Percentiles rank a stretch among this genome's conserved stretches.
These are phyloP conservation scores for Hymenoscyphus scutula DNA, from an alignment of 2,329 filamentous ascomycete genomes.

Conservation along the genomic window DNA sequence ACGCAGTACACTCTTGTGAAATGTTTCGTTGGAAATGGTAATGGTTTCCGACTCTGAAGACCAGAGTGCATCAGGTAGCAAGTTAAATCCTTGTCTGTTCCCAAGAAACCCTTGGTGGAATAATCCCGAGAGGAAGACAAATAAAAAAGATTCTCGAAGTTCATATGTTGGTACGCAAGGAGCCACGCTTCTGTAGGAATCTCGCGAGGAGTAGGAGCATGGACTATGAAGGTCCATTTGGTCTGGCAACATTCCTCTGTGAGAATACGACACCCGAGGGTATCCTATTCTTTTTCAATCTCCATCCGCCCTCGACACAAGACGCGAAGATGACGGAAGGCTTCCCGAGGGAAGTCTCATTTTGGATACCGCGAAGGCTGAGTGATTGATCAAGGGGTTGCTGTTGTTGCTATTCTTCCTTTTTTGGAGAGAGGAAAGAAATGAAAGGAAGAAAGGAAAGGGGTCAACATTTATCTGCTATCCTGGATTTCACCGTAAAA, in stretches of 20 bases:
- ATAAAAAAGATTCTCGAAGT: background rate
- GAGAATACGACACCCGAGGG: conserved; percentile 35
- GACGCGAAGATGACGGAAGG: conserved; percentile 45
- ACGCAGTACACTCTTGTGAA: no score
- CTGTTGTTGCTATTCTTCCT: conserved; percentile 14
- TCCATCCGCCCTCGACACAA: conserved; percentile 44
- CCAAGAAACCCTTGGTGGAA: no score
- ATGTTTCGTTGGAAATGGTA: no score
- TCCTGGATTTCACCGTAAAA: no score
- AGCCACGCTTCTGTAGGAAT: conserved; percentile 48
- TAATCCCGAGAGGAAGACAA: no score
- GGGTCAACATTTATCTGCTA: background rate
- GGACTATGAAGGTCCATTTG: conserved; percentile 55
- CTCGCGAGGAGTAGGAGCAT: conserved; percentile 47
- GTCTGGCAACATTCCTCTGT: conserved; percentile 47
- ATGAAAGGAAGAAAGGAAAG: background rate
- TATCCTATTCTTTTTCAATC: conserved; percentile 38
- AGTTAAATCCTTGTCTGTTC: no score
- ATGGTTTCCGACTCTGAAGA: no score
- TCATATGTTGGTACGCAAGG: conserved; percentile 49
- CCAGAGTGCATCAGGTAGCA: no score
- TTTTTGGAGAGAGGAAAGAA: background rate
- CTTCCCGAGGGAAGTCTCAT: conserved; percentile 46
- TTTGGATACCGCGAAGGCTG: conserved; percentile 39
- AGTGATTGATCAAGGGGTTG: conserved; percentile 45